Evolutionary conservation across 1,284 basidiomycete species (phyloP), one percentile per base, ranked within the genome.

Genomic region (Ustilago curta): DNA sequence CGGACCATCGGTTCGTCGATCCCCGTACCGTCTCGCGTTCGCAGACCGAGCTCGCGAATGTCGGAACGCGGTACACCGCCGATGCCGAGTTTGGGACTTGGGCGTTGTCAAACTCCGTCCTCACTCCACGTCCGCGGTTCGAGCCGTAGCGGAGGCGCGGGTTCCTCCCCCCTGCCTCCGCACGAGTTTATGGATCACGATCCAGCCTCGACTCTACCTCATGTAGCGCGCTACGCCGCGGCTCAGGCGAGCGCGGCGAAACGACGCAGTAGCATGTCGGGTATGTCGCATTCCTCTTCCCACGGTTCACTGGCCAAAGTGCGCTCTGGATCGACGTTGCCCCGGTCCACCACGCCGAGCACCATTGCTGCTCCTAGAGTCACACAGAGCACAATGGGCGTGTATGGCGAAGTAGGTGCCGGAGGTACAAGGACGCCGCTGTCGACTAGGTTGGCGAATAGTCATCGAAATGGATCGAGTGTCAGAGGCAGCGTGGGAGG

Each of bases 141-240:
- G 31, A 35, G 55, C 40, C 53, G 70, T 16, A 16, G 12, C 12
- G 35, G 11, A 37, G 35, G 35, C 44, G 49, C 61, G 21, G 57
- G 56, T 12, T 54, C 62, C 19, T 72, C 76, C 18, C 71, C 66
- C 18, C 70, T 73, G 6, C 71, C 70, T 4, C 68, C 61, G 44
- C 58, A 57, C 39, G 78, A 79, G 35, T 81, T 80, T 45, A 77
- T 81, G 78, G 78, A 79, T 31, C 62, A 72, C 52, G 80, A 81
- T 47, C 80, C 80, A 16, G 76, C 79, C 1, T 23, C 31, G 12
- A 73, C 77, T 16, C 59, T 78, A 0, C 59, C 76, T 0, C 63
- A 75, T 19, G 72, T 62, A 2, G 63, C 76, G 23, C 65, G 71
- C 3, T 76, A 71, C 21, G 67, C 66, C 0, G 57, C 59, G 4